Conservation (phyloP, 2,329 filamentous ascomycete genomes). For the Colletotrichum sp. region DNA sequence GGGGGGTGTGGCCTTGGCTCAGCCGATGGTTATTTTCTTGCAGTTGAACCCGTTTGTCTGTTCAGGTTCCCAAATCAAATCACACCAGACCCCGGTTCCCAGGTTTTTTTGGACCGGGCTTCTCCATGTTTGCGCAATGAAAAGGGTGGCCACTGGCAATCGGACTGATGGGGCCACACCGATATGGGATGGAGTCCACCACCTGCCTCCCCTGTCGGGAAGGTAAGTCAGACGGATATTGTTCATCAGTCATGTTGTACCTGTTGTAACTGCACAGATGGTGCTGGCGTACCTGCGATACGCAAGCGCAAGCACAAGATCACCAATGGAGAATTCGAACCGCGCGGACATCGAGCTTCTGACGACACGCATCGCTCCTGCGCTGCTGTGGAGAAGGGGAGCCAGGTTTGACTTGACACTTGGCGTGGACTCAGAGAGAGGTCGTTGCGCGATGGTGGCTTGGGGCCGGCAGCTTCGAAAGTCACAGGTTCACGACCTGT, state of each 20-base stretch:
- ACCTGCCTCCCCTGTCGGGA: background rate
- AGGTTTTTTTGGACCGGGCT: background rate
- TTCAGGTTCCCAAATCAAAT: background rate
- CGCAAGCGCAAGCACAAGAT: background rate
- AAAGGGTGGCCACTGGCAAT: background rate
- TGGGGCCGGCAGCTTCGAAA: background rate
- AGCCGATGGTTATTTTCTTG: background rate
- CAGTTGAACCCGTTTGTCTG: background rate
- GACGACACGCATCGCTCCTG: background rate
- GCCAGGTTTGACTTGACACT: background rate
- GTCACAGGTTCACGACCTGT: background rate
- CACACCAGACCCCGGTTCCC: background rate
- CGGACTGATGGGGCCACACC: background rate
- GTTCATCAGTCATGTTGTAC: background rate
- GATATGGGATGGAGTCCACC: background rate
- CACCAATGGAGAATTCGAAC: background rate
- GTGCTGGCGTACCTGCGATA: background rate
- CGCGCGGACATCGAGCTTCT: background rate
- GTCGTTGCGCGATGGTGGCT: background rate
- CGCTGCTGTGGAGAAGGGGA: background rate
- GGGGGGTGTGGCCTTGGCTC: background rate
- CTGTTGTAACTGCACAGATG: background rate
- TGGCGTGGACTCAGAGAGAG: background rate
- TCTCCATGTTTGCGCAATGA: conserved; percentile 13
- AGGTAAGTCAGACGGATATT: background rate